These are phyloP conservation scores for Oropetium thomaeum DNA, from an alignment of 176 grass and related monocot species.

Conservation along the genomic window DNA sequence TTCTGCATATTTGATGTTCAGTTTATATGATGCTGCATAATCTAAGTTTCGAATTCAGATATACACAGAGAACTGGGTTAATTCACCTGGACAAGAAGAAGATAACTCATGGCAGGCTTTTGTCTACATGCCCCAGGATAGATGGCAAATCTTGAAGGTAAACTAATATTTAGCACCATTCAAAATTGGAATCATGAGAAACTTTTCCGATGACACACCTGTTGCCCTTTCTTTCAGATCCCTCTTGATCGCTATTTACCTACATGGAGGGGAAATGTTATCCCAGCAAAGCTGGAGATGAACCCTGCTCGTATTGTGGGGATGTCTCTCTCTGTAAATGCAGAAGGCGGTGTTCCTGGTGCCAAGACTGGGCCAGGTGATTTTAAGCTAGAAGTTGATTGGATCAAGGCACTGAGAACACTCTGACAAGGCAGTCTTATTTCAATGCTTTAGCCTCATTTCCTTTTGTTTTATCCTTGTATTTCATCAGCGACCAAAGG, in stretches of 20 bases:
- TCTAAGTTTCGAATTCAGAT: slow-evolving; percentile 58
- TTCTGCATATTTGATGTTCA: slow-evolving; percentile 19
- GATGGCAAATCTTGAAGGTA: slow-evolving; percentile 79
- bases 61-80: slow-evolving; percentile 97
- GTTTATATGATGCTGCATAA: slow-evolving; percentile 11
- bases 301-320: slow-evolving; percentile 85
- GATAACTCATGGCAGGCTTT: slow-evolving; percentile 98
- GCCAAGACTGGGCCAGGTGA: slow-evolving; percentile 71
- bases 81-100: slow-evolving; percentile 86
- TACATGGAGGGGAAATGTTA: slow-evolving; percentile 85
- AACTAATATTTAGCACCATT: slow-evolving; percentile 4
- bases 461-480: background rate
- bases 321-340: slow-evolving; percentile 87
- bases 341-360: slow-evolving; percentile 75
- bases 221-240: slow-evolving; percentile 50
- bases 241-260: slow-evolving; percentile 73
- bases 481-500: background rate
- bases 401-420: slow-evolving; percentile 84
- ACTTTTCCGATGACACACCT: background rate
- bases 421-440: slow-evolving; percentile 1
- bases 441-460: background rate
- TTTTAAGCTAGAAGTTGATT: slow-evolving; percentile 81
- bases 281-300: slow-evolving; percentile 73
- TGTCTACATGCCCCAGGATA: slow-evolving; percentile 55
- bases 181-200: background rate